Evolutionary conservation across 371 early-diverging fungal species (phyloP).

Genomic region (Coemansia sp.): DNA sequence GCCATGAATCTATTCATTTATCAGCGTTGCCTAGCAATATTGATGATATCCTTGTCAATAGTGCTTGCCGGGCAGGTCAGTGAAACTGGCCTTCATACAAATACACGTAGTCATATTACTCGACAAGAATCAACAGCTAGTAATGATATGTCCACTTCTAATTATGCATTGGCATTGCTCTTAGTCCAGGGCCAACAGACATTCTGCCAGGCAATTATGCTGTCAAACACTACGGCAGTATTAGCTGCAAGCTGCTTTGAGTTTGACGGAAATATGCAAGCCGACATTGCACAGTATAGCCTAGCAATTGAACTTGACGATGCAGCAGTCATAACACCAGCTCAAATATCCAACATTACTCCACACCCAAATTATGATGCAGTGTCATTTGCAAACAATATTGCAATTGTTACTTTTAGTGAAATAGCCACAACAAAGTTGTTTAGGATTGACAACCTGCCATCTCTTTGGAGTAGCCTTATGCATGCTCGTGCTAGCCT

Average conservation of each 20-base stretch:
- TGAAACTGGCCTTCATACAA: neutral
- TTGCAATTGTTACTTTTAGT: conserved; percentile 4
- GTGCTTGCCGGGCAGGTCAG: neutral
- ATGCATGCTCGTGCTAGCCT: neutral
- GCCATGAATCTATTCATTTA: neutral
- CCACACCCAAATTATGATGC: conserved; percentile 6
- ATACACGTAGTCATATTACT: neutral
- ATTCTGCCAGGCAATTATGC: conserved; percentile 4
- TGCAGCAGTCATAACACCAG: neutral
- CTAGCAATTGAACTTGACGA: neutral
- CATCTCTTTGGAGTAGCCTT: neutral
- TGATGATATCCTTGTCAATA: neutral
- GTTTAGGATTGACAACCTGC: neutral
- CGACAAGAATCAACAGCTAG: neutral
- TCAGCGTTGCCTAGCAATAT: neutral
- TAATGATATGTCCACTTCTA: neutral
- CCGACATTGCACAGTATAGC: neutral
- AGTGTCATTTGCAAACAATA: conserved; percentile 14
- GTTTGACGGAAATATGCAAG: neutral
- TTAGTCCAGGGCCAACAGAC: conserved; percentile 8
- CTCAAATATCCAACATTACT: neutral
- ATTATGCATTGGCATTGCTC: neutral
- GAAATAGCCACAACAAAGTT: neutral
- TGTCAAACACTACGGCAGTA: neutral
- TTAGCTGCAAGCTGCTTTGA: conserved; percentile 17